A percentile compares a stretch with the other conserved stretches of the same genome.
phyloP scores from a whole-genome alignment of 352 stramenopile genomes.

The Lagenidium giganteum region DNA sequence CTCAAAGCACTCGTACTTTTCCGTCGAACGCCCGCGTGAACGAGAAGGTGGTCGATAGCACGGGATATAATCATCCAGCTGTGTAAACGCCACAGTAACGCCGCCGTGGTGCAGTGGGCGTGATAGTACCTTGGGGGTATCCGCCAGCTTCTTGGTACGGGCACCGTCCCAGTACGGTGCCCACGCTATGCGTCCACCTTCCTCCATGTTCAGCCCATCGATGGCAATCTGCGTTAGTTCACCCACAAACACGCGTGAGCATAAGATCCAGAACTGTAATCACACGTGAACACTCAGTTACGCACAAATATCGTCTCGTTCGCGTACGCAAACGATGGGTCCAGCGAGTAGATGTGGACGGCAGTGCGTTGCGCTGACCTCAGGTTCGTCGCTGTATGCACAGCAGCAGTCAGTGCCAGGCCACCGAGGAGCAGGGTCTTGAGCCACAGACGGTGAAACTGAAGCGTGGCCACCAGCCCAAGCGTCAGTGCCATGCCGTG shows the following conservation, averaged over 20 bases:
- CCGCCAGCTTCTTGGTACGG: slow-evolving; percentile 33
- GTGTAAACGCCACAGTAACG: slow-evolving; percentile 59
- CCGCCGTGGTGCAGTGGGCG: slow-evolving; percentile 61
- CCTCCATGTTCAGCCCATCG: slow-evolving; percentile 75
- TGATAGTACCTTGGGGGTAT: slow-evolving; percentile 45
- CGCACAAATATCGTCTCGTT: slow-evolving; percentile 83
- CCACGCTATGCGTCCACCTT: slow-evolving; percentile 65
- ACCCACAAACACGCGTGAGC: not conserved
- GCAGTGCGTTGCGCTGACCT: slow-evolving; percentile 42
- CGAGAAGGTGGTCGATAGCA: slow-evolving; percentile 41
- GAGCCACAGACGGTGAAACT: slow-evolving; percentile 56
- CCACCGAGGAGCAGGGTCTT: slow-evolving; percentile 62
- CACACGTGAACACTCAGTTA: not conserved
- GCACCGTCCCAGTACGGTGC: slow-evolving; percentile 64
- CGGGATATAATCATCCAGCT: slow-evolving; percentile 73
- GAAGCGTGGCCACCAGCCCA: slow-evolving; percentile 4
- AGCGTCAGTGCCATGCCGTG: slow-evolving; percentile 1
- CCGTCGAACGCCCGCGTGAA: no score
- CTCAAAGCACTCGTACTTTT: slow-evolving; percentile 70
- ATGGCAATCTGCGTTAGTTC: slow-evolving; percentile 48
- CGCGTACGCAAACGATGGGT: slow-evolving; percentile 71
- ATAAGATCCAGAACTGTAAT: not conserved
- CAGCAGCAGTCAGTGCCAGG: no score
- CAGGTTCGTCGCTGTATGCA: slow-evolving; percentile 30
- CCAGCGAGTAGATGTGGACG: slow-evolving; percentile 62